phyloP scores from a whole-genome alignment of 768 basidiomycete genomes.

The Serendipita sp. region DNA sequence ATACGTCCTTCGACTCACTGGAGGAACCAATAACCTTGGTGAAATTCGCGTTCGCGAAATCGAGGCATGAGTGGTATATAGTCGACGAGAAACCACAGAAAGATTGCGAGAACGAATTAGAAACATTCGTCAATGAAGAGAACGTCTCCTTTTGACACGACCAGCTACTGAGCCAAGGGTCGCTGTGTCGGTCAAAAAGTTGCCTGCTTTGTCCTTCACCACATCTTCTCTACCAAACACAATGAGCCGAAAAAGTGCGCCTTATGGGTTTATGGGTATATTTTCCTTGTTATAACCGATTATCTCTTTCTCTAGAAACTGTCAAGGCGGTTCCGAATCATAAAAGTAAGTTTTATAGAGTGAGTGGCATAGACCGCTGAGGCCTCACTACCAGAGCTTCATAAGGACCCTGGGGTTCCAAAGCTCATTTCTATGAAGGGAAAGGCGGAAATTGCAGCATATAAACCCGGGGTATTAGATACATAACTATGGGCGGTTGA shows the following conservation, averaged over 20 bases:
- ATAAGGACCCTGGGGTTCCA: slow-evolving; percentile 81
- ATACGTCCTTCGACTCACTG: not conserved
- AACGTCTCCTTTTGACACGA: not conserved
- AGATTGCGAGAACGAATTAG: not conserved
- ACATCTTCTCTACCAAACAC: no score
- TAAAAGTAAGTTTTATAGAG: not conserved
- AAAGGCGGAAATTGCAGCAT: slow-evolving; percentile 21
- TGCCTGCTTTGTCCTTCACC: not conserved
- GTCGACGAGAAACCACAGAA: not conserved
- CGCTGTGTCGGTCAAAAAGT: not conserved
- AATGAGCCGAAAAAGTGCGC: slow-evolving; percentile 1
- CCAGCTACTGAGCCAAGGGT: no score
- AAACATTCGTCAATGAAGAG: slow-evolving; percentile 1
- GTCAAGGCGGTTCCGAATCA: not conserved
- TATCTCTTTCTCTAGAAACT: not conserved
- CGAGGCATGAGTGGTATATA: not conserved
- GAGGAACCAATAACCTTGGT: not conserved
- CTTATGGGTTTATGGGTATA: not conserved
- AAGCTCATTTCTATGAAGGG: slow-evolving; percentile 59
- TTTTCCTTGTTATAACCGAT: not conserved
- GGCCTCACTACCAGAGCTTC: slow-evolving; percentile 37
- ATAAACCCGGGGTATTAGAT: slow-evolving; percentile 5
- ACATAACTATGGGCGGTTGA: not conserved
- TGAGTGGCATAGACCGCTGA: not conserved
- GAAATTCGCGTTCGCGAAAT: not conserved